phyloP scores from a whole-genome alignment of 306 rosid genomes.

The Herpetospermum pedunculosum region DNA sequence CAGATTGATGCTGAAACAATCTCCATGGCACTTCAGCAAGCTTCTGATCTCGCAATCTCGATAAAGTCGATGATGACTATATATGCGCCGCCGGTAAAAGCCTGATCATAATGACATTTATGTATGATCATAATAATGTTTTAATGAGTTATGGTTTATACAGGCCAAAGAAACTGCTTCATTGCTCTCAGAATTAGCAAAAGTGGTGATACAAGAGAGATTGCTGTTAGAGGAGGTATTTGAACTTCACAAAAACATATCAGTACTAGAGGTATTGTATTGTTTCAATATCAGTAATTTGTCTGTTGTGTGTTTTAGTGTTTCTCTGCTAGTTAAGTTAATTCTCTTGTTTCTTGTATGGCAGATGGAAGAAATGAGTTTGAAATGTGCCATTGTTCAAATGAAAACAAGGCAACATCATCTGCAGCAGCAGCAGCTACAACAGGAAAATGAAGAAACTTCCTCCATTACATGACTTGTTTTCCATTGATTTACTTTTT shows the following conservation, averaged over 20 bases:
- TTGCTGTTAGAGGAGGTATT: slow-evolving; percentile 48
- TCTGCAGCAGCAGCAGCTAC: slow-evolving; percentile 13
- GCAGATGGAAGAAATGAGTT: slow-evolving; percentile 51
- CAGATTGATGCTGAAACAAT: slow-evolving; percentile 36
- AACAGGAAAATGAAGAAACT: neutral
- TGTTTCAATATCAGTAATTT: neutral
- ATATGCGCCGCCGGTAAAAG: slow-evolving; percentile 23
- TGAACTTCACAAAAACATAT: slow-evolving; percentile 32
- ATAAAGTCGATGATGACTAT: slow-evolving; percentile 28
- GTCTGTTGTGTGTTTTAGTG: neutral
- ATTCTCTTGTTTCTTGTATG: neutral
- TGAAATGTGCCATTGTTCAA: slow-evolving; percentile 43
- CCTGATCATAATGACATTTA: neutral
- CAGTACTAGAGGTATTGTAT: slow-evolving; percentile 37
- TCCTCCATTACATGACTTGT: neutral
- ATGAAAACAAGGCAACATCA: slow-evolving; percentile 18
- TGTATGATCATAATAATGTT: neutral
- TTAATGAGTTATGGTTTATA: slow-evolving; percentile 2
- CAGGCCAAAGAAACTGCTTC: slow-evolving; percentile 40
- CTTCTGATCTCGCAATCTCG: slow-evolving; percentile 37
- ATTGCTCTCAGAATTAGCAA: slow-evolving; percentile 47
- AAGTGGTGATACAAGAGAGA: slow-evolving; percentile 50
- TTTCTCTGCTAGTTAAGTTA: neutral
- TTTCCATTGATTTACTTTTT: neutral
- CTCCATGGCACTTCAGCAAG: slow-evolving; percentile 26